Evolutionary conservation across 768 basidiomycete genomes (phyloP).

Genomic region (Suillus hirtellus): DNA sequence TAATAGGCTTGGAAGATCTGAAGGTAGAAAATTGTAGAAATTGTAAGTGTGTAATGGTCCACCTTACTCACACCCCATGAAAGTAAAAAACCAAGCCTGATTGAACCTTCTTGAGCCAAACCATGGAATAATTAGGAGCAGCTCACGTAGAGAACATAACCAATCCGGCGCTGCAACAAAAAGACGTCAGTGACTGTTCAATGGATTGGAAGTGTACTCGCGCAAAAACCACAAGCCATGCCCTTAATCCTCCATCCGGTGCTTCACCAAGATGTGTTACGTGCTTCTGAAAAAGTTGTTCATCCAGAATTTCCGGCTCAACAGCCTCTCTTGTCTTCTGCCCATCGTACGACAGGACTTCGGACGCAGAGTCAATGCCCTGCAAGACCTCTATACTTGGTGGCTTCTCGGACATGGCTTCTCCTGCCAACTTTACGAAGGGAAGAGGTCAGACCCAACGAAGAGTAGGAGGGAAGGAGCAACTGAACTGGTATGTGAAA

Average conservation of each 20-base stretch:
- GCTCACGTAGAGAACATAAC: conserved; percentile 3
- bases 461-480: not conserved
- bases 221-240: conserved; percentile 32
- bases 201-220: conserved; percentile 14
- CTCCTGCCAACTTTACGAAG: not conserved
- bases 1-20: conserved; percentile 79
- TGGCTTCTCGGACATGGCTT: not conserved
- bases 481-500: not conserved
- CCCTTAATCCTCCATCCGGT: conserved; percentile 32
- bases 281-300: conserved; percentile 11
- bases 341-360: not conserved
- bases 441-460: not conserved
- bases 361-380: not conserved
- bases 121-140: not conserved
- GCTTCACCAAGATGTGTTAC: conserved; percentile 24
- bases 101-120: not conserved
- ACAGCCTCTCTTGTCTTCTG: not conserved
- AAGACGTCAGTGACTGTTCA: conserved; percentile 27
- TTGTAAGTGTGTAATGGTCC: not conserved
- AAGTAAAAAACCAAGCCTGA: conserved; percentile 68
- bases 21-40: conserved; percentile 1
- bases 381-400: not conserved
- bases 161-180: conserved; percentile 38
- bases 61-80: conserved; percentile 66
- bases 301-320: not conserved